phyloP scores from a whole-genome alignment of 306 rosid species.

The Lotus japonicus region DNA sequence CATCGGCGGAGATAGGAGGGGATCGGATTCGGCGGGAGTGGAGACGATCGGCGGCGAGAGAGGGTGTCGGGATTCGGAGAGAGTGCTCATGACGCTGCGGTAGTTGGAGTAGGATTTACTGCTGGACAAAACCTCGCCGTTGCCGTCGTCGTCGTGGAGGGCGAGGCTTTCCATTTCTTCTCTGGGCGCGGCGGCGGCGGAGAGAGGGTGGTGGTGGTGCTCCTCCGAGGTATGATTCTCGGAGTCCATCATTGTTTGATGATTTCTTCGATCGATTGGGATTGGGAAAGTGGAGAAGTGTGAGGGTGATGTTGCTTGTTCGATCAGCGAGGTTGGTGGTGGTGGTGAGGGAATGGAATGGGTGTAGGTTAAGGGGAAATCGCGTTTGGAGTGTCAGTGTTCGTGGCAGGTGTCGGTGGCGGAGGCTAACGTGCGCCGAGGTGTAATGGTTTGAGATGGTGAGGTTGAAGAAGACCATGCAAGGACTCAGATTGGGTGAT shows the following conservation, averaged over 20 bases:
- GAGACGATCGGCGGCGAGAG: constrained; percentile 30
- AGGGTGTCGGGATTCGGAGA: constrained; percentile 42
- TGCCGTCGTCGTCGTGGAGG: constrained; percentile 46
- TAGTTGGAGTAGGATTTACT: constrained; percentile 45
- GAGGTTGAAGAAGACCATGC: constrained; percentile 38
- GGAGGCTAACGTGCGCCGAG: constrained; percentile 29
- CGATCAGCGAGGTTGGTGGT: constrained; percentile 4
- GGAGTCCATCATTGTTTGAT: constrained; percentile 73
- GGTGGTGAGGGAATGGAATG: not conserved
- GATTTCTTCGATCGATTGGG: not conserved
- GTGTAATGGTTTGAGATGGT: not conserved
- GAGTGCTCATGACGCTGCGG: constrained; percentile 74
- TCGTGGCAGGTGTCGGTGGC: not conserved
- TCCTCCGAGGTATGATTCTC: constrained; percentile 48
- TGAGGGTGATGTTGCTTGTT: not conserved
- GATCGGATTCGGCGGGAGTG: constrained; percentile 36
- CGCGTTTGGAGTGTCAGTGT: not conserved
- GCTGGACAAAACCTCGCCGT: constrained; percentile 27
- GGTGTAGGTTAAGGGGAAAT: not conserved
- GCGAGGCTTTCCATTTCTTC: constrained; percentile 57
- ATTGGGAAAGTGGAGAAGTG: not conserved
- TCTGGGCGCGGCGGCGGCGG: constrained; percentile 22
- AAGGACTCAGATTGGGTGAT: not conserved
- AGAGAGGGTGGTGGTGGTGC: constrained; percentile 32
- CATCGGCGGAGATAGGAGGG: constrained; percentile 41